Base-by-base conservation (phyloP, 345 rosid species). In the Iberis pinnata region DNA sequence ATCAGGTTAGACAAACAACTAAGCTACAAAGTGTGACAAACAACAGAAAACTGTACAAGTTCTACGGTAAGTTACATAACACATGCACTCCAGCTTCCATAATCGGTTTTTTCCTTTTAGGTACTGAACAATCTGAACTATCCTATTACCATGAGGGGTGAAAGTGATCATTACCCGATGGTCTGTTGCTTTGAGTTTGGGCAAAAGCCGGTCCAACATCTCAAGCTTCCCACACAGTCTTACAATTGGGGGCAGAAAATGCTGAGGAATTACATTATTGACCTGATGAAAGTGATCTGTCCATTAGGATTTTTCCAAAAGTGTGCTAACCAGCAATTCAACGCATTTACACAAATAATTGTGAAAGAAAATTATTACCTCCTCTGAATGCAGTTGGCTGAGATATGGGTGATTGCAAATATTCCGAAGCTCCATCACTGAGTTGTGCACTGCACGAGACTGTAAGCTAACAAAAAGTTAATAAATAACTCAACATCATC, bases 401-500 rank as follows among this genome's bases (percentile, higher is more conserved):
- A 88, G 73, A 70, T 82, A 88, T 14, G 95, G 97, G 68, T 88
- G 97, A 74, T 88, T 88, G 81, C 95, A 88, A 60, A 84, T 82
- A 67, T 88, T 88, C 17, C 97, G 81, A 17, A 84, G 90, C 83
- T 88, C 97, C 94, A 84, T 88, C 25, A 89, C 97, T 18, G 97
- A 76, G 72, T 89, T 89, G 76, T 89, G 97, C 70, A 89, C 95
- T 2, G 95, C 74, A 36, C 95, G 81, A 43, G 76, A 69, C 97
- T 89, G 80, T 61, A 62, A 59, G 61, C 15, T 37, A 5, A 25
- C 32, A 49, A 38, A 15, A 36, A 53, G 27, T 2, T 86, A 89
- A 27, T 84, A 76, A 64, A 37, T 17, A 20, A 38, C 22, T 43
- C 31, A 27, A 14, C 36, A 44, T 35, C n/a, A 31, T 19, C 25